A percentile compares a stretch with the other conserved stretches of the same genome.
Evolutionary conservation across 2,329 filamentous ascomycete species (phyloP).

Genomic region (Xylaria multiplex): DNA sequence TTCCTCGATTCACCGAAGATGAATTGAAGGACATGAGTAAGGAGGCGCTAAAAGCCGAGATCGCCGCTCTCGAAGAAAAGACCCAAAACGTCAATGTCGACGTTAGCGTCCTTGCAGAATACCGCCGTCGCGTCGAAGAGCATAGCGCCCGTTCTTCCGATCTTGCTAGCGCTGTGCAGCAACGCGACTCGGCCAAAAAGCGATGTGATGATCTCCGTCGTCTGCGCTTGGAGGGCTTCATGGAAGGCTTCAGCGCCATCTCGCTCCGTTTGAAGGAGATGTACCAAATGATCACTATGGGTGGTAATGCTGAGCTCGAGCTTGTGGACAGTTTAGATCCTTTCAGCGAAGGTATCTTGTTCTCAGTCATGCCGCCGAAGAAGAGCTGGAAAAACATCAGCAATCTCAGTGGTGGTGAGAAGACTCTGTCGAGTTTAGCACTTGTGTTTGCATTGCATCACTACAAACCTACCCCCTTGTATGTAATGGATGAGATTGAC

Average conservation of each 20-base stretch:
- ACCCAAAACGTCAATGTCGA: slow-evolving; percentile 90
- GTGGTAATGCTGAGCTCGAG: slow-evolving; percentile 96
- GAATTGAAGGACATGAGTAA: slow-evolving; percentile 74
- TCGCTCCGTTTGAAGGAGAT: slow-evolving; percentile 97
- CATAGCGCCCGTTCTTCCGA: slow-evolving; percentile 84
- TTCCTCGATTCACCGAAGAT: slow-evolving; percentile 81
- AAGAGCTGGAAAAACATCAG: slow-evolving; percentile 99
- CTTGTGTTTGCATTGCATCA: slow-evolving; percentile 98
- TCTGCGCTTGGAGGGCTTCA: slow-evolving; percentile 92
- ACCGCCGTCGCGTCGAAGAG: slow-evolving; percentile 85
- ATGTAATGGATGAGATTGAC: slow-evolving; percentile 99
- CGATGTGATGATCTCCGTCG: slow-evolving; percentile 92
- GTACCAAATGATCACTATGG: slow-evolving; percentile 99
- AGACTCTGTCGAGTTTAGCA: slow-evolving; percentile 91
- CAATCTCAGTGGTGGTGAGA: slow-evolving; percentile 95
- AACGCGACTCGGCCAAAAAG: slow-evolving; percentile 88
- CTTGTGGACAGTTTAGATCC: slow-evolving; percentile 96
- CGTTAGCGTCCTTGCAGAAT: slow-evolving; percentile 86
- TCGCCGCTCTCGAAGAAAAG: slow-evolving; percentile 70
- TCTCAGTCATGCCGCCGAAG: slow-evolving; percentile 99
- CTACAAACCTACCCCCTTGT: slow-evolving; percentile 96
- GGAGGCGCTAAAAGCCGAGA: slow-evolving; percentile 68
- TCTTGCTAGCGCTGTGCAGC: slow-evolving; percentile 77
- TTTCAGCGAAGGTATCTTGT: slow-evolving; percentile 95
- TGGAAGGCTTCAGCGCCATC: slow-evolving; percentile 96